A percentile compares a stretch with the other conserved stretches of the same genome.
These are phyloP conservation scores for Claviceps sp. DNA, from an alignment of 2,329 filamentous ascomycete species.

Conservation along the genomic window DNA sequence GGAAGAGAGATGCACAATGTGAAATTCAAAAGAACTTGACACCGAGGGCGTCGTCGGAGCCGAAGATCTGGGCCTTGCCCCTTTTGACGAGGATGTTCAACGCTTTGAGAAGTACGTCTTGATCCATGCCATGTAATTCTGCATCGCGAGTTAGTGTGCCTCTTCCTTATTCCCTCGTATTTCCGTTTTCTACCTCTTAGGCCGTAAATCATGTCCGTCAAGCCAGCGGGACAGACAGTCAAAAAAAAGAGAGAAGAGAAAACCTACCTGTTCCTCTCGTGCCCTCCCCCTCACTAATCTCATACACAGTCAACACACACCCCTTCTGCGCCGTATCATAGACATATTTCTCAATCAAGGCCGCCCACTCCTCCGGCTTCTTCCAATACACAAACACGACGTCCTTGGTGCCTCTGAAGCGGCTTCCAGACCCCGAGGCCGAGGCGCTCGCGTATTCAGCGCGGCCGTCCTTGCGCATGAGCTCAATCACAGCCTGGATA, in stretches of 20 bases:
- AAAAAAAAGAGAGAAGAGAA: not conserved
- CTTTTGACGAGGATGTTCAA: slow-evolving; percentile 73
- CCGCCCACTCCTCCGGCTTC: slow-evolving; percentile 82
- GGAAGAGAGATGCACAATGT: not conserved
- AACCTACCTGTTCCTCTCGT: slow-evolving; percentile 51
- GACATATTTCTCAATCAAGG: slow-evolving; percentile 62
- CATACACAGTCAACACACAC: slow-evolving; percentile 81
- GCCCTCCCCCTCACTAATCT: slow-evolving; percentile 76
- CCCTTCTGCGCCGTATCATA: slow-evolving; percentile 84
- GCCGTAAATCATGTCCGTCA: not conserved
- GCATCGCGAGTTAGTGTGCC: not conserved
- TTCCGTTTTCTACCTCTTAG: not conserved
- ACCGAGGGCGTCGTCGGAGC: slow-evolving; percentile 72
- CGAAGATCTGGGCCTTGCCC: slow-evolving; percentile 88
- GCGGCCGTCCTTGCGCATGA: slow-evolving; percentile 44
- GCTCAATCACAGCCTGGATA: slow-evolving; percentile 43
- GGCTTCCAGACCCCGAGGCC: not conserved
- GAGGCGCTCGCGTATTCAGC: slow-evolving; percentile 47
- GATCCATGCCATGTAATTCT: slow-evolving; percentile 86
- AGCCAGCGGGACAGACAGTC: not conserved
- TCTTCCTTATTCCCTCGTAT: not conserved
- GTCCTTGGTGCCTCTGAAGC: slow-evolving; percentile 18
- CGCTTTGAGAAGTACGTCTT: slow-evolving; percentile 64
- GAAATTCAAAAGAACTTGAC: slow-evolving; percentile 85
- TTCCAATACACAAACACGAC: slow-evolving; percentile 72